phyloP scores from a whole-genome alignment of 176 grass and related monocot genomes.

The Ampelocalamus luodianensis region DNA sequence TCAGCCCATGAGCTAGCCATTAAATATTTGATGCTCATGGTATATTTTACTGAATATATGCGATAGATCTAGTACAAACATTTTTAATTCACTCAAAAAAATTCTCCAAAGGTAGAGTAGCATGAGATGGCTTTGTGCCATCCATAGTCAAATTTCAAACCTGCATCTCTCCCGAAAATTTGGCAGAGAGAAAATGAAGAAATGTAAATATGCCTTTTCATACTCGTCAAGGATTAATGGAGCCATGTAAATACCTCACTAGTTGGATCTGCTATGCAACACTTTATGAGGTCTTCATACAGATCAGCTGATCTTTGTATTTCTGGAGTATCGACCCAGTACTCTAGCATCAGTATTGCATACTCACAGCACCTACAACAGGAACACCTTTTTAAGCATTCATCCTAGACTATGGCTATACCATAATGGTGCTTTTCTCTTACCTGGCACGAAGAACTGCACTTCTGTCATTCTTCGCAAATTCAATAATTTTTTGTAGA shows the following conservation, averaged over 20 bases:
- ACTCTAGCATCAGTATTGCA: constrained; percentile 78
- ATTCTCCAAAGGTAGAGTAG: neutral
- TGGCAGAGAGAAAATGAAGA: neutral
- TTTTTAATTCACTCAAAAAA: neutral
- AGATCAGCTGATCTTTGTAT: constrained; percentile 75
- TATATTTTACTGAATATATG: constrained; percentile 24
- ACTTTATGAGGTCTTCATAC: constrained; percentile 92
- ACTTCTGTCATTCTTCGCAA: constrained; percentile 82
- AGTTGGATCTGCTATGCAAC: constrained; percentile 81
- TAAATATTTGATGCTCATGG: neutral
- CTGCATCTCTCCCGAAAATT: neutral
- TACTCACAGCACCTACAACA: constrained; percentile 88
- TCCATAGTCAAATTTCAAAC: neutral
- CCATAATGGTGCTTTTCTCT: neutral
- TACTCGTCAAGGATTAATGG: neutral
- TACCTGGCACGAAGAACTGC: constrained; percentile 76
- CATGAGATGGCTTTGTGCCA: constrained; percentile 7
- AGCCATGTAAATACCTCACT: constrained; percentile 67
- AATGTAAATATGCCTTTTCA: neutral
- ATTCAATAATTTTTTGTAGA: constrained; percentile 77
- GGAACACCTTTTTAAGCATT: neutral
- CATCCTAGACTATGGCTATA: neutral
- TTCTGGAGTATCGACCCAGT: constrained; percentile 92
- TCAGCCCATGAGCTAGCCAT: neutral
- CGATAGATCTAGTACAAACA: neutral